Base-by-base conservation (phyloP, 164 flowering plant species). In the Aristolochia californica region DNA sequence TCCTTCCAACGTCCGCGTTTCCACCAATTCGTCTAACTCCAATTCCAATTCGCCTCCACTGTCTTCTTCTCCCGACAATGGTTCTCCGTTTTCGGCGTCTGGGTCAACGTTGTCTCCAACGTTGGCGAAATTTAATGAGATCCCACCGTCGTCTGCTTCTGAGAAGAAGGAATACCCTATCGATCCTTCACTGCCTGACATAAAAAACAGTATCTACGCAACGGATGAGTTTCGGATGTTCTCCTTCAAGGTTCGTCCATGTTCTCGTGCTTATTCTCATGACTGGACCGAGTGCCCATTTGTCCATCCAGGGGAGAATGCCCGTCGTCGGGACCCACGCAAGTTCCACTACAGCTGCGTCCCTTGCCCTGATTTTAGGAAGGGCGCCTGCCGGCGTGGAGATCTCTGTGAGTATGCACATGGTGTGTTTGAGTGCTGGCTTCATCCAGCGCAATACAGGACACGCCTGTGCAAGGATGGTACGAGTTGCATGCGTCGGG, bases 211-310 rank as follows among this genome's bases (percentile, higher is more conserved):
- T 75, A 83, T 88, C 51, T 91, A 87, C 61, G 71, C 93, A 1
- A 82, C 95, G 1, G 96, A 91, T 64, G 98, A 91, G 62, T 91
- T 91, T 59, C 71, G 98, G 26, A 91, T 91, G 98, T 91, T 72
- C 61, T 82, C 96, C 0, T 91, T 91, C 72, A 91, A 91, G 82
- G 77, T 91, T n/a, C 76, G 95, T 8, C 95, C 91, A 13, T 91
- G 98, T 65, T 91, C 96, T 0, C 79, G 96, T 15, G 98, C 98
- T 12, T 88, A 91, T 68, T 91, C 98, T 0, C 98, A 91, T 61
- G 98, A 91, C 59, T 91, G 98, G 98, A 88, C 97, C 0, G 98
- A 91, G 71, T 91, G 98, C 68, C 98, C 98, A 0, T 91, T 91
- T 68, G 96, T 88, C 60, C 98, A 91, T 65, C 98, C 98, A 0